These are phyloP conservation scores for Odontarrhena argentea DNA, from an alignment of 345 rosid species.

Conservation along the genomic window DNA sequence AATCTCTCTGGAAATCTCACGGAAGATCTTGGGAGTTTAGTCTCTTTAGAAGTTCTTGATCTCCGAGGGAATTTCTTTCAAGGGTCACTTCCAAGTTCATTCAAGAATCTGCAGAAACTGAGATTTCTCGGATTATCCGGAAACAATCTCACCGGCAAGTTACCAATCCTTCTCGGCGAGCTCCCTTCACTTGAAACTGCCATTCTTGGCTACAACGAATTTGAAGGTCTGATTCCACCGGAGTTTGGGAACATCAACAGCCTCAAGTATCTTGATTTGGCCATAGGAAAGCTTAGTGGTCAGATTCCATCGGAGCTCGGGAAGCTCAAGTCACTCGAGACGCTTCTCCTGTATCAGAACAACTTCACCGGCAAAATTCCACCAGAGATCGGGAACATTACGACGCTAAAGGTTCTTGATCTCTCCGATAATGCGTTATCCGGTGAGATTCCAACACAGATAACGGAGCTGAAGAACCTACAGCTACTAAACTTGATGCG, in stretches of 20 bases:
- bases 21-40: conserved; percentile 70
- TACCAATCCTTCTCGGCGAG: conserved; percentile 75
- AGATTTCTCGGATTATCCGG: conserved; percentile 88
- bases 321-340: conserved; percentile 59
- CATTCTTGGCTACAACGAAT: conserved; percentile 84
- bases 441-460: conserved; percentile 62
- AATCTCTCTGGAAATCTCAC: conserved; percentile 70
- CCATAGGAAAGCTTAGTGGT: conserved; percentile 69
- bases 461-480: conserved; percentile 63
- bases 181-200: conserved; percentile 75
- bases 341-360: conserved; percentile 70
- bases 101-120: conserved; percentile 68
- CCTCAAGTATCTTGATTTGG: conserved; percentile 82
- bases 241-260: conserved; percentile 71
- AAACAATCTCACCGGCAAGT: conserved; percentile 78
- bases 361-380: conserved; percentile 71
- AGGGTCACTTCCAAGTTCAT: conserved; percentile 70
- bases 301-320: conserved; percentile 76
- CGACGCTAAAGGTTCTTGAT: conserved; percentile 69
- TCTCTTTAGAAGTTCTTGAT: conserved; percentile 68
- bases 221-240: conserved; percentile 70
- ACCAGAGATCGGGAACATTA: conserved; percentile 58
- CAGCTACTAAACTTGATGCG: conserved; percentile 86
- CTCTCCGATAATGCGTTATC: conserved; percentile 72
- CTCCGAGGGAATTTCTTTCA: conserved; percentile 85